Evolutionary conservation across 495 filamentous ascomycete species (phyloP), one percentile per base, ranked within the genome.

Genomic region (Penicillium samsonianum): DNA sequence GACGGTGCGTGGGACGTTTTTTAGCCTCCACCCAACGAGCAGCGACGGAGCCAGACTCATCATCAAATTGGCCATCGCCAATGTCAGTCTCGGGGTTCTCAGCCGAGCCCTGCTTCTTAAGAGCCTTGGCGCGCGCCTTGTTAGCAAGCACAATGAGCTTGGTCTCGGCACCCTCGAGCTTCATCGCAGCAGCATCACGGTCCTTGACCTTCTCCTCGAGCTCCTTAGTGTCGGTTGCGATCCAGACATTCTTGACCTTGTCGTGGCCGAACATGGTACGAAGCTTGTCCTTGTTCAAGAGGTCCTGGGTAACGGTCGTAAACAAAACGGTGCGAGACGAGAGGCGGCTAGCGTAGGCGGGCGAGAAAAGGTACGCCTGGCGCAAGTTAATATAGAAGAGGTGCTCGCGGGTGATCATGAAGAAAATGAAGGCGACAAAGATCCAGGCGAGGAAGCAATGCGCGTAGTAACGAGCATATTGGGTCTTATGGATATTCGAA

Each of bases 381-480:
- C 93, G 91, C 56, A 98, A 71, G 72, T 96, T 97, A 82, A 96
- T 90, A 73, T 90, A 96, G 82, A 84, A 97, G 70, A 98, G 87
- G 74, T 85, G 87, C 74, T 98, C 94, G 45, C 95, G 84, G 58
- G 92, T 89, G 58, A 98, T 85, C 70, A 92, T 86, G 68, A 88
- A 89, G 75, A 97, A 88, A 63, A 98, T 78, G 64, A 97, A 94
- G 45, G 84, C 84, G 57, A 92, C 86, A 69, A 91, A 97, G 55
- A 90, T 71, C 84, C 88, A 91, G 30, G 80, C 80, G 58, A 88
- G 68, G 59, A 91, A 81, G 30, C 77, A 80, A 65, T 95, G 91
- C 2, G 92, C 94, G 70, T 87, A 98, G 74, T 81, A 88, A 49
- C 88, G 85, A 53, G 77, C 82, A 35, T 77, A 82, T 16, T 77